Base-by-base conservation (phyloP, 805 yeast genomes). In the Lachancea mirantina region DNA sequence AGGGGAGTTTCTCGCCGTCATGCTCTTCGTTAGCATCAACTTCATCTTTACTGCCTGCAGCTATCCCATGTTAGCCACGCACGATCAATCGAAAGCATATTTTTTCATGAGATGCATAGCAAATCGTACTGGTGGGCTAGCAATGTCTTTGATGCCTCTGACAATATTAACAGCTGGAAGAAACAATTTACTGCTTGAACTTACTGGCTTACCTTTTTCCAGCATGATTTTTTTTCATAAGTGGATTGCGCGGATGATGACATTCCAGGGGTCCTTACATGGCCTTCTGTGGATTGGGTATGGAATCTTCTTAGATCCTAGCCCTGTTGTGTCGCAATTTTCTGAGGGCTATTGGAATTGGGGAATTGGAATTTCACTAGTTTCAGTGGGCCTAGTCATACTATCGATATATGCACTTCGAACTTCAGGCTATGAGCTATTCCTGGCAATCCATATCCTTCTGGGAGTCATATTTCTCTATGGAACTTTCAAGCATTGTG, bases 151-250 rank as follows among this genome's bases (percentile, higher is more conserved):
- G 25, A 43, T 77, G 39, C 89, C 92, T 0, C 43, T 69, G 4
- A 47, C 76, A 19, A 63, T 76, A 14, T 49, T 81, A 21, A 77
- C 83, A 50, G 79, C 84, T 6, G 82, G 85, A 7, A 64, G 94
- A 47, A 84, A 81, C 55, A 84, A 79, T 52, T 63, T 84, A 17
- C 55, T 83, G 42, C 71, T 72, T 39, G 59, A 59, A 46, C 28
- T 78, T 4, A 71, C 88, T 0, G 83, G 84, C 2, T 66, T 84
- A 66, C 62, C 75, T 4, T 77, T 71, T 43, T 61, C 77, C 7
- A 66, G 80, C 1, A 80, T 82, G 56, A 69, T 78, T 50, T 59
- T 67, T 18, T 72, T 73, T 47, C 96, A 85, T 56, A 77, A 72
- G 53, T 78, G 71, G 70, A 52, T 61, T 14, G 62, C 73, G 1